Percentiles rank a stretch among this genome's conserved stretches.
Conservation (phyloP, 2,329 filamentous ascomycete genomes). For the Phialophora expanda region DNA sequence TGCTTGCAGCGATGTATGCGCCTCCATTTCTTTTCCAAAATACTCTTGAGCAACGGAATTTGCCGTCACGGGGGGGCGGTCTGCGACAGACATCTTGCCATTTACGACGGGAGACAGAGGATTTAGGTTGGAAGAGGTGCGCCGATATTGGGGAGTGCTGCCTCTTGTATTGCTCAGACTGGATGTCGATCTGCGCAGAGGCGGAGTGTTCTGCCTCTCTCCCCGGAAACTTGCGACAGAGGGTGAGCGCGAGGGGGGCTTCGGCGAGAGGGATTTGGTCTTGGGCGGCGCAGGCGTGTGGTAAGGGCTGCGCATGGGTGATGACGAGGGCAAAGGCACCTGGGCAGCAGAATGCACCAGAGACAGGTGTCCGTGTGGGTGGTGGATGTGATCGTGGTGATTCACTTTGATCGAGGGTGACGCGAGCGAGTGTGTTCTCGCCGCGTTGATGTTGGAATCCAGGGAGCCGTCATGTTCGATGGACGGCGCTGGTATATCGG, state of each 20-base stretch:
- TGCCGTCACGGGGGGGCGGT: constrained; percentile 54
- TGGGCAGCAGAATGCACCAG: constrained; percentile 22
- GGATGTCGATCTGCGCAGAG: constrained; percentile 32
- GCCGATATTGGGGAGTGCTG: constrained; percentile 40
- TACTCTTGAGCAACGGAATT: constrained; percentile 68
- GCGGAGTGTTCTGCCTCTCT: constrained; percentile 33
- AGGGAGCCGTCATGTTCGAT: constrained; percentile 30
- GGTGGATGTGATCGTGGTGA: constrained; percentile 14
- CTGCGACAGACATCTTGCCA: constrained; percentile 46
- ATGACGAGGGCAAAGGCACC: constrained; percentile 31
- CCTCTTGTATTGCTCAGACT: constrained; percentile 36
- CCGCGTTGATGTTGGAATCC: constrained; percentile 13
- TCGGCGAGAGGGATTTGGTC: constrained; percentile 30
- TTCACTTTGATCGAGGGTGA: constrained; percentile 29
- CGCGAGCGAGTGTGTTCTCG: constrained; percentile 19
- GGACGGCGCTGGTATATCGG: constrained; percentile 35
- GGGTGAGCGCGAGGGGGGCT: constrained; percentile 34
- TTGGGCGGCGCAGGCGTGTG: constrained; percentile 23
- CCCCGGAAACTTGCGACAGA: constrained; percentile 37
- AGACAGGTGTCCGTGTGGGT: constrained; percentile 1
- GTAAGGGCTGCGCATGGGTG: constrained; percentile 32
- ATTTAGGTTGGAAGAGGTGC: constrained; percentile 45
- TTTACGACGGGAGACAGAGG: constrained; percentile 51
- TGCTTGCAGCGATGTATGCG: constrained; percentile 60
- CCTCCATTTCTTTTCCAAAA: constrained; percentile 71